phyloP scores from a whole-genome alignment of 768 basidiomycete species.

The Boletus pseudopeckii region DNA sequence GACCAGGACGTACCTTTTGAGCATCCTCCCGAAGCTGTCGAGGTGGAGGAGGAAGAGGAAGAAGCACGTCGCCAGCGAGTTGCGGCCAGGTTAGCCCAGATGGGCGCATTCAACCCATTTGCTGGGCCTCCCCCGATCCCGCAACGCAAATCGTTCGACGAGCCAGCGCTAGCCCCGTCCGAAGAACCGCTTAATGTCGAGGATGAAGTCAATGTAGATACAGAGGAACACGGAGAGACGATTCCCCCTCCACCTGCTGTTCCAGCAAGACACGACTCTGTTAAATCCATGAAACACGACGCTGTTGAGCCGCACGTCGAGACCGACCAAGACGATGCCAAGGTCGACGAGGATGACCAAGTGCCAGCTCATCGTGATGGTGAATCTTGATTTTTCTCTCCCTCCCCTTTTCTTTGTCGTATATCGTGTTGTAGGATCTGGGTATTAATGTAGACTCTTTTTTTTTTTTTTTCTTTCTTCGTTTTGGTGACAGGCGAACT shows the following conservation, averaged over 20 bases:
- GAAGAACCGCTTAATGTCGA: constrained; percentile 17
- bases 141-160: constrained; percentile 17
- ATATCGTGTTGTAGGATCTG: constrained; percentile 22
- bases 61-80: constrained; percentile 53
- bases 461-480: neutral
- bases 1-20: constrained; percentile 5
- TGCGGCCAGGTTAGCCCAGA: constrained; percentile 56
- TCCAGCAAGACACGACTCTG: constrained; percentile 21
- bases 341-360: constrained; percentile 15
- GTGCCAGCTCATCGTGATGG: constrained; percentile 32
- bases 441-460: constrained; percentile 30
- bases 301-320: constrained; percentile 15
- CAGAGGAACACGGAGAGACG: constrained; percentile 24
- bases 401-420: constrained; percentile 19
- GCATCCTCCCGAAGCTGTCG: neutral
- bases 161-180: neutral
- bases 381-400: constrained; percentile 39
- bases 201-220: constrained; percentile 24
- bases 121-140: constrained; percentile 32
- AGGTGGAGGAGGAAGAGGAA: constrained; percentile 44
- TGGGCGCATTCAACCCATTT: constrained; percentile 61
- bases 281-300: constrained; percentile 13
- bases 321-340: constrained; percentile 14
- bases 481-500: constrained; percentile 23
- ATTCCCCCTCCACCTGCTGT: constrained; percentile 18